Evolutionary conservation across 352 stramenopile species (phyloP), one percentile per base, ranked within the genome.

Genomic region (Lagenidium sp.): DNA sequence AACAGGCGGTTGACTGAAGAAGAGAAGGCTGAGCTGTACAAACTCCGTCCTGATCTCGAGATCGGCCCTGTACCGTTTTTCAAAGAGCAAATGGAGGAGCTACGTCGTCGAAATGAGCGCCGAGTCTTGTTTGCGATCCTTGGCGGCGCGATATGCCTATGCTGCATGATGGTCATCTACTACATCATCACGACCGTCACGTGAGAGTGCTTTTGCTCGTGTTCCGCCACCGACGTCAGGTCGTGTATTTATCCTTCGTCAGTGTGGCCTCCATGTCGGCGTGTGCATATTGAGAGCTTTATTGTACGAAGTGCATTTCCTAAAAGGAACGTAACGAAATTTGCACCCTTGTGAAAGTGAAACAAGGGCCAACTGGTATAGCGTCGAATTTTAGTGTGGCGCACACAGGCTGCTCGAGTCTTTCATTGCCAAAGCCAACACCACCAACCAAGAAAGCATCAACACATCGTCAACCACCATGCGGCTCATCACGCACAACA

Each of bases 401-500:
- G n/a, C n/a, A n/a, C n/a, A n/a, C n/a, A n/a, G n/a, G n/a, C n/a
- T n/a, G n/a, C n/a, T n/a, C n/a, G n/a, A n/a, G n/a, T n/a, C n/a
- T n/a, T n/a, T n/a, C n/a, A n/a, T n/a, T n/a, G n/a, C n/a, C n/a
- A n/a, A n/a, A n/a, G n/a, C n/a, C n/a, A n/a, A n/a, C n/a, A n/a
- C n/a, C n/a, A n/a, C n/a, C n/a, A n/a, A n/a, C n/a, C n/a, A n/a
- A n/a, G n/a, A n/a, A n/a, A n/a, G n/a, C n/a, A n/a, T n/a, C n/a
- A n/a, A n/a, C n/a, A n/a, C n/a, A n/a, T n/a, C n/a, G n/a, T n/a
- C n/a, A n/a, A 22, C 26, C 31, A 53, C 28, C 45, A 95, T 95
- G 84, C 80, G 83, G 25, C 70, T 97, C 22, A 91, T 97, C 57
- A 97, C 90, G 24, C 89, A 97, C 66, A 97, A 97, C 65, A 77